Percentiles rank a stretch among this genome's conserved stretches.
Evolutionary conservation across 2,329 filamentous ascomycete species (phyloP).

Genomic region (Niveomyces coronatus): DNA sequence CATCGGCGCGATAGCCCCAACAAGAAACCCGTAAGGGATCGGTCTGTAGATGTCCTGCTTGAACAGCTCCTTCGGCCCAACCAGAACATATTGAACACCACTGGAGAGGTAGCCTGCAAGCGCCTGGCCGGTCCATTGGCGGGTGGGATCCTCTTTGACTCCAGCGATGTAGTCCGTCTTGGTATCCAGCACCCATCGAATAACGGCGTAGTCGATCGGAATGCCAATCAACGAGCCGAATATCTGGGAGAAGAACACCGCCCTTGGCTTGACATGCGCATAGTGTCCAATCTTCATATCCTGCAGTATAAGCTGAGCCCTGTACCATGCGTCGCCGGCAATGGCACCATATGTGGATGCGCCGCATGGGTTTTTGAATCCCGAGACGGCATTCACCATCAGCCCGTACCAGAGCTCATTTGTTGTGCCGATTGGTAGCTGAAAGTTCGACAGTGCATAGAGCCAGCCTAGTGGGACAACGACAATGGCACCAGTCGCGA

Average conservation of each 20-base stretch:
- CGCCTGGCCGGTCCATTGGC: conserved; percentile 51
- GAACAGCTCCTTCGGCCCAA: conserved; percentile 41
- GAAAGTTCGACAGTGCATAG: conserved; percentile 48
- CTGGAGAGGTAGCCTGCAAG: conserved; percentile 41
- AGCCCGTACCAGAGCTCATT: conserved; percentile 51
- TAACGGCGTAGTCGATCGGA: conserved; percentile 50
- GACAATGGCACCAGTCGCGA: conserved; percentile 42
- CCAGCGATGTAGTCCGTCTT: conserved; percentile 47
- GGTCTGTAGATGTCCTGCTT: conserved; percentile 34
- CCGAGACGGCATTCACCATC: conserved; percentile 42
- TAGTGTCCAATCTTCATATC: conserved; percentile 57
- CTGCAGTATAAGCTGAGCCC: conserved; percentile 47
- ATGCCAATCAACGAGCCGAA: conserved; percentile 49
- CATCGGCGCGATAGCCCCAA: conserved; percentile 35
- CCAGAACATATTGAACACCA: conserved; percentile 49
- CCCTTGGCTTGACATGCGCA: conserved; percentile 48
- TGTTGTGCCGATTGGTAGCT: conserved; percentile 43
- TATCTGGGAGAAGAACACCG: conserved; percentile 51
- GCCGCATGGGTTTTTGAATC: conserved; percentile 46
- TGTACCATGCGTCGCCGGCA: conserved; percentile 51
- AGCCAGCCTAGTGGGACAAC: conserved; percentile 49
- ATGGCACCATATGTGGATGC: conserved; percentile 48
- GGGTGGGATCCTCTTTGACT: conserved; percentile 38
- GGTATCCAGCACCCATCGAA: conserved; percentile 47
- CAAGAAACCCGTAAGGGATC: conserved; percentile 43